Evolutionary conservation across 164 flowering plant genomes (phyloP), one percentile per base, ranked within the genome.

Genomic region (Liriodendron chinense): DNA sequence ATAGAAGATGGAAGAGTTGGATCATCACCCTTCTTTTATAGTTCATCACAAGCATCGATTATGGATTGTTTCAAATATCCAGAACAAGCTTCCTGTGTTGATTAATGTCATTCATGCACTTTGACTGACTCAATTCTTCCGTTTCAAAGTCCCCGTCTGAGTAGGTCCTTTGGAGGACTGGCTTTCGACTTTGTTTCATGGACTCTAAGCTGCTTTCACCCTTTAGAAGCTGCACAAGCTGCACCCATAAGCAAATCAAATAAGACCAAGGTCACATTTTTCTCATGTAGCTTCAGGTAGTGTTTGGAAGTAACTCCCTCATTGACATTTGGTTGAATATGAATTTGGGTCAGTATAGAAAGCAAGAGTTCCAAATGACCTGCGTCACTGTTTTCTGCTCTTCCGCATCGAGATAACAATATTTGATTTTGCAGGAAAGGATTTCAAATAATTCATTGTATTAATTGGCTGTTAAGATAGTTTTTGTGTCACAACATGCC

Each of bases 201-300:
- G 69, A 68, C 59, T 79, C 88, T 47, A 78, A 68, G 48, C 74
- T 73, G 21, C 64, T 65, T 47, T 84, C 86, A 7, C 92, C 94
- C 74, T 79, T 84, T 24, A 94, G 75, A 76, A 91, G 84, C 75
- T 77, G 77, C 26, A 87, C 85, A 68, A 92, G 88, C 98, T 94
- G 87, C 76, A 83, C 21, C 18, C 22, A 47, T 20, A 43, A 63
- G 43, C 63, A 59, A 72, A 47, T 48, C 59, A 48, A 34, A 66
- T 74, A 47, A 65, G 10, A 63, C 10, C 59, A 20, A 70, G 34
- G 14, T 26, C 24, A 63, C 10, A n/a, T 22, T 20, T 67, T 28
- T 25, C 47, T 25, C 20, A 25, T 28, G 66, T 21, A 7, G 66
- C 24, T 63, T 22, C 26, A 22, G 8, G 24, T 9, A 18, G 65